Percentiles rank a stretch among this genome's conserved stretches.
phyloP scores from a whole-genome alignment of 306 rosid species.

The Myrica gale region DNA sequence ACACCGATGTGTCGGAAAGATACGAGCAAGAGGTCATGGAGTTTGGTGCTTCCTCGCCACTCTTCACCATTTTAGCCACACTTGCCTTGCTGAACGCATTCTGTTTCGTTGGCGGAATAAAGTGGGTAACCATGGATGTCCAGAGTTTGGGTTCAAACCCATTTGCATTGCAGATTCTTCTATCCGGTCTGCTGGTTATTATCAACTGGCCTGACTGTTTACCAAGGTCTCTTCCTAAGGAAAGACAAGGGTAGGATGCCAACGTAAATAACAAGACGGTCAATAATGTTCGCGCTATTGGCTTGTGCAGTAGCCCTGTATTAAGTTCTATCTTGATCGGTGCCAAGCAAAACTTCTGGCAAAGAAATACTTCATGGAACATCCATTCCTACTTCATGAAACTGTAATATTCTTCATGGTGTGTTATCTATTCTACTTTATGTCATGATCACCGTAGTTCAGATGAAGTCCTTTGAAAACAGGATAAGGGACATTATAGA shows the following conservation, averaged over 20 bases:
- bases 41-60: background rate
- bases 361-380: background rate
- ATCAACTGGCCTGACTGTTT: background rate
- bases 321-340: background rate
- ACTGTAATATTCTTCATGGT: too few species aligned
- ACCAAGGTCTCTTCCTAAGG: slow-evolving; percentile 2
- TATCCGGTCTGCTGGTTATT: background rate
- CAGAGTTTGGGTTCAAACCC: background rate
- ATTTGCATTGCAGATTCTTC: background rate
- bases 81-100: background rate
- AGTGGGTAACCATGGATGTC: background rate
- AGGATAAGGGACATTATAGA: too few species aligned
- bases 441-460: too few species aligned
- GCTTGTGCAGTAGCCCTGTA: background rate
- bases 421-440: too few species aligned
- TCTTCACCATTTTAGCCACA: background rate
- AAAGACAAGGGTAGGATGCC: slow-evolving; percentile 1
- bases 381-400: too few species aligned
- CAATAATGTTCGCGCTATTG: background rate
- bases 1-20: background rate
- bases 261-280: background rate
- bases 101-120: background rate
- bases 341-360: background rate
- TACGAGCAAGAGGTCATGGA: slow-evolving; percentile 2
- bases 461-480: too few species aligned